These are phyloP conservation scores for Xerocomus potaroensis DNA, from an alignment of 768 basidiomycete genomes.

Conservation along the genomic window DNA sequence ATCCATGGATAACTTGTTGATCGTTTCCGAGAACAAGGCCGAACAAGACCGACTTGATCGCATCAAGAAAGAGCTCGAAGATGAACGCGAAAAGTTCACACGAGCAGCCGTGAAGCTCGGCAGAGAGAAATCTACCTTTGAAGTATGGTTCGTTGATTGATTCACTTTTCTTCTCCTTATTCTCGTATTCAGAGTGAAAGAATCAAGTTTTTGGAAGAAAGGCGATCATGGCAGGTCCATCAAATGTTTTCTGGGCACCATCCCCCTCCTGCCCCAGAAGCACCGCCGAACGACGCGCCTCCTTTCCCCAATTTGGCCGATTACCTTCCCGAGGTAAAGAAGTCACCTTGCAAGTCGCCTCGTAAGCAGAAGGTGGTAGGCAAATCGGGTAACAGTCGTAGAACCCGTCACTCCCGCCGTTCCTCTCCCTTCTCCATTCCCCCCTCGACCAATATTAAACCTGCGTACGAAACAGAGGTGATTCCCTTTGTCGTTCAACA, in stretches of 20 bases:
- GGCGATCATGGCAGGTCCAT: constrained; percentile 67
- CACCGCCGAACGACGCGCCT: constrained; percentile 19
- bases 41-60: constrained; percentile 51
- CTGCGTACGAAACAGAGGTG: constrained; percentile 52
- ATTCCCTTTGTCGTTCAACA: constrained; percentile 31
- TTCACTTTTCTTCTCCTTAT: constrained; percentile 2
- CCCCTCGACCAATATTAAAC: constrained; percentile 34
- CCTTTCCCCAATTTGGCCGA: constrained; percentile 22
- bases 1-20: constrained; percentile 44
- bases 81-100: constrained; percentile 60
- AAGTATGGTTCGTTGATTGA: constrained; percentile 42
- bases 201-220: constrained; percentile 60
- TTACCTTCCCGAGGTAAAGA: constrained; percentile 30
- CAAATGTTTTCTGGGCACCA: constrained; percentile 57
- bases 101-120: constrained; percentile 60
- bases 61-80: constrained; percentile 54
- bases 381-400: constrained; percentile 43
- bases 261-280: constrained; percentile 31
- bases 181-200: constrained; percentile 49
- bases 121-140: constrained; percentile 59
- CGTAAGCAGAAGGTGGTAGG: constrained; percentile 43
- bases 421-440: constrained; percentile 39
- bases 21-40: constrained; percentile 47
- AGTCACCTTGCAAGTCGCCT: constrained; percentile 43
- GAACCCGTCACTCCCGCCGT: constrained; percentile 42